These are phyloP conservation scores for Ustilago curta DNA, from an alignment of 1,284 basidiomycete genomes.

Conservation along the genomic window DNA sequence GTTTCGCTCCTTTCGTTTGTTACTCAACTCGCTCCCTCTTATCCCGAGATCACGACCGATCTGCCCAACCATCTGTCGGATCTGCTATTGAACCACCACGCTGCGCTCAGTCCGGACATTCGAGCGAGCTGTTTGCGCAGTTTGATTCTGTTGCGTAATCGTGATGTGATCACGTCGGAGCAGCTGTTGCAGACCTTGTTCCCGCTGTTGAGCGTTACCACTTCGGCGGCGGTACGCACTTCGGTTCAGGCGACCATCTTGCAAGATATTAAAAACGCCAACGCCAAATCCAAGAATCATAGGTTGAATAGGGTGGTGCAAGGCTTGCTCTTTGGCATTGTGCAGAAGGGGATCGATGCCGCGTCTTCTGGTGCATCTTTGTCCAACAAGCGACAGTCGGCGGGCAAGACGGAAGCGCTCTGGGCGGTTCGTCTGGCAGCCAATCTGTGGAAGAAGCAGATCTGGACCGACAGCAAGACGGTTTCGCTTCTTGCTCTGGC, in stretches of 20 bases:
- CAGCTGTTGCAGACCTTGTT: constrained; percentile 93
- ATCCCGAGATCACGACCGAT: constrained; percentile 58
- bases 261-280: constrained; percentile 93
- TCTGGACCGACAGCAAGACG: constrained; percentile 94
- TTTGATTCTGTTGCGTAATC: constrained; percentile 85
- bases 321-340: constrained; percentile 94
- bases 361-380: constrained; percentile 17
- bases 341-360: constrained; percentile 82
- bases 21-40: constrained; percentile 74
- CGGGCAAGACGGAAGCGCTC: constrained; percentile 79
- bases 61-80: constrained; percentile 59
- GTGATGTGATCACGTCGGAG: constrained; percentile 89
- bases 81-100: constrained; percentile 65
- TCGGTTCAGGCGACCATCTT: constrained; percentile 95
- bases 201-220: constrained; percentile 85
- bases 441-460: constrained; percentile 92
- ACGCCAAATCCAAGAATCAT: constrained; percentile 89
- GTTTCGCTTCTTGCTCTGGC: constrained; percentile 92
- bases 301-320: constrained; percentile 96
- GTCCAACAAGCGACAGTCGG: constrained; percentile 72
- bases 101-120: constrained; percentile 62
- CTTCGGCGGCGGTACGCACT: constrained; percentile 83
- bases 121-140: constrained; percentile 54
- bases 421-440: constrained; percentile 96
- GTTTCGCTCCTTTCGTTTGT: constrained; percentile 62